These are phyloP conservation scores for Heterobasidion parviporum DNA, from an alignment of 1,284 basidiomycete species.

Conservation along the genomic window DNA sequence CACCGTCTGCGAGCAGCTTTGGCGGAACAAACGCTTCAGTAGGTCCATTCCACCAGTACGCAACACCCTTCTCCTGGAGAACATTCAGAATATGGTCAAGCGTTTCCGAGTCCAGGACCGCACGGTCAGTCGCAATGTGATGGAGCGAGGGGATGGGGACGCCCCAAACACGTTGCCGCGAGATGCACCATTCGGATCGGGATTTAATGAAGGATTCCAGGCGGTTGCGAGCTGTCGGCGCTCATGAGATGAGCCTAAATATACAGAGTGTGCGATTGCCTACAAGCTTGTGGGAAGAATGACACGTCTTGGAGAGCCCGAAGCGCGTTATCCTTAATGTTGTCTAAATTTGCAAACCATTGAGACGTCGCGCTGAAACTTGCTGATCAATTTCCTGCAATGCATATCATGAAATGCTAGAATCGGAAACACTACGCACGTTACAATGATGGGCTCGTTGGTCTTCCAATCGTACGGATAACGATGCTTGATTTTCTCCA, in stretches of 20 bases:
- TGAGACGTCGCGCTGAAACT: constrained; percentile 82
- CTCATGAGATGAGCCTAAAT: constrained; percentile 5
- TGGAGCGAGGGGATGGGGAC: constrained; percentile 93
- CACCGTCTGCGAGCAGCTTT: constrained; percentile 36
- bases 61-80: constrained; percentile 65
- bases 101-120: constrained; percentile 61
- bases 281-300: constrained; percentile 77
- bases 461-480: constrained; percentile 99
- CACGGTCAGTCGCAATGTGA: constrained; percentile 54
- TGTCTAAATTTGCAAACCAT: constrained; percentile 93
- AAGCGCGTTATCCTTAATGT: constrained; percentile 75
- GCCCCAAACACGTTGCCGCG: constrained; percentile 96
- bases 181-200: constrained; percentile 99
- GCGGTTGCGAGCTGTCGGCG: constrained; percentile 63
- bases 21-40: constrained; percentile 78
- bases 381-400: not conserved
- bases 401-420: not conserved
- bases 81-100: constrained; percentile 76
- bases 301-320: constrained; percentile 63
- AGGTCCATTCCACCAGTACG: constrained; percentile 89
- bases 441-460: constrained; percentile 85
- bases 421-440: constrained; percentile 36
- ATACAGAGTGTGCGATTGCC: constrained; percentile 18
- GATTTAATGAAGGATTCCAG: constrained; percentile 80
- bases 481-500: constrained; percentile 74